Evolutionary conservation across 768 basidiomycete species (phyloP), one percentile per base, ranked within the genome.

Genomic region (Myochromella boudieri): DNA sequence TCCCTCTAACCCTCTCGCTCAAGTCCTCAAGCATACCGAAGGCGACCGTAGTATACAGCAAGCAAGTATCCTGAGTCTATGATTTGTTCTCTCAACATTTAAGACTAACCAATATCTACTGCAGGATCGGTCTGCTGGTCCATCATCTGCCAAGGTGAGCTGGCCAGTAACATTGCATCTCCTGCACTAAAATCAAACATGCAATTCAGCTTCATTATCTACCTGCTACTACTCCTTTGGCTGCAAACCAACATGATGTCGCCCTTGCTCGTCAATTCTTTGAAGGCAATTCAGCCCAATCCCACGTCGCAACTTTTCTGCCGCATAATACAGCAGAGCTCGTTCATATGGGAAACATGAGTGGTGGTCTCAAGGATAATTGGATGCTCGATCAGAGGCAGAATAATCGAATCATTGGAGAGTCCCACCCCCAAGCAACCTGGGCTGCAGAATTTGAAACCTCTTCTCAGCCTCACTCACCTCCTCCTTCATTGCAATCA

Each of bases 11-110:
- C 94, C 95, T 2, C 73, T 98, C 20, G 82, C 89, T 2, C 87
- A 91, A 56, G 85, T 97, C 20, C 75, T 94, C 42, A 95, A 97
- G 63, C 88, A 95, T 59, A 82, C 91, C 7, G 91, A 93, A 48
- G 84, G 82, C 1, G 94, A 97, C 68, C 82, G 87, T 45, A 93
- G 90, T 64, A 64, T 95, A 22, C 92, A 95, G 59, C 84, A 90
- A 71, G 92, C 90, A 56, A 48, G 77, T 66, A 28, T n/a, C 28
- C 37, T 17, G 31, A 4, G 31, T 20, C 12, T 17, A 20, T 20
- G 24, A 38, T 32, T 36, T 18, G 20, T 27, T n/a, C 15, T 41
- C n/a, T n/a, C n/a, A n/a, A n/a, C n/a, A n/a, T n/a, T n/a, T n/a
- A n/a, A n/a, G n/a, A 11, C 37, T 31, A 21, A 22, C 29, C 38